Evolutionary conservation across 495 filamentous ascomycete genomes (phyloP).

Genomic region (Apiosordaria backusii): DNA sequence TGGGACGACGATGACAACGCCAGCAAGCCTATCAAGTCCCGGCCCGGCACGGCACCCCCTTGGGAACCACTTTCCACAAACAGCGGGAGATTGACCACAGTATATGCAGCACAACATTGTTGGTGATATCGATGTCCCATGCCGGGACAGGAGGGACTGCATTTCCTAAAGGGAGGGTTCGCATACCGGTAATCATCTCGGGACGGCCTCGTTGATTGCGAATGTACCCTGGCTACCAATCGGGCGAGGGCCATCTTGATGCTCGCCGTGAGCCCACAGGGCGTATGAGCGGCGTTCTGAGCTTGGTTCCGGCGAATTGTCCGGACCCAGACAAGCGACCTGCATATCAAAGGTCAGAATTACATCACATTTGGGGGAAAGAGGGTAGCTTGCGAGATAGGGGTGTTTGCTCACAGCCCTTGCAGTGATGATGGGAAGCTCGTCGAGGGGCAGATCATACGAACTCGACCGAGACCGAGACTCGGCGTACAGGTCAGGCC

Average conservation of each 20-base stretch:
- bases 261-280: neutral
- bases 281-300: neutral
- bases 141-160: neutral
- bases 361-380: neutral
- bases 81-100: too few relatives aligned
- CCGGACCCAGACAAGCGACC: neutral
- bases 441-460: neutral
- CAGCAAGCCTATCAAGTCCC: neutral
- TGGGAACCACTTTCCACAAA: too few relatives aligned
- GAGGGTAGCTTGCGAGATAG: neutral
- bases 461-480: neutral
- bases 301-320: neutral
- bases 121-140: neutral
- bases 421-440: neutral
- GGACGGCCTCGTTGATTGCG: neutral
- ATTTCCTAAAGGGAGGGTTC: neutral
- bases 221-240: neutral
- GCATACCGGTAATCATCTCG: neutral
- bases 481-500: neutral
- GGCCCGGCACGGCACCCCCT: neutral
- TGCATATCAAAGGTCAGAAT: neutral
- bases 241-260: neutral
- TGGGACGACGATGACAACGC: neutral
- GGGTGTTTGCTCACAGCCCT: neutral
- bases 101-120: neutral